phyloP scores from a whole-genome alignment of 2,329 filamentous ascomycete species.

The Neofusicoccum ribis region DNA sequence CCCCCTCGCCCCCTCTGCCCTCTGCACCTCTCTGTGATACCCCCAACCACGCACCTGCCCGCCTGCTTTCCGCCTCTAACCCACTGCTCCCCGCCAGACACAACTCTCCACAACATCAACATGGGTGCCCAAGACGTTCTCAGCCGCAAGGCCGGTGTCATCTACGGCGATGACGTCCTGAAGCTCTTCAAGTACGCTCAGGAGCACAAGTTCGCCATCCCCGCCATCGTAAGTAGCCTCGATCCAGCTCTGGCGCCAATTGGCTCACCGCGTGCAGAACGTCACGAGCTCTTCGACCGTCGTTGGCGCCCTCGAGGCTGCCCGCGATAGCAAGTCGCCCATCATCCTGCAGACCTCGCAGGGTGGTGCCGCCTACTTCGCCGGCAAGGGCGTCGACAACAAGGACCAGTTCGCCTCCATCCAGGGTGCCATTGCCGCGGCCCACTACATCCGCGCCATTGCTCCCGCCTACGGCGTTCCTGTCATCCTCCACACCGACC shows the following conservation, averaged over 20 bases:
- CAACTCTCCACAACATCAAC: slow-evolving; percentile 20
- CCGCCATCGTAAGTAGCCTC: slow-evolving; percentile 58
- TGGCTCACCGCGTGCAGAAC: slow-evolving; percentile 52
- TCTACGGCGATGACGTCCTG: slow-evolving; percentile 66
- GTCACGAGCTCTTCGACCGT: slow-evolving; percentile 89
- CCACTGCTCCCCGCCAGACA: not conserved
- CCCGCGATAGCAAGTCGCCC: slow-evolving; percentile 85
- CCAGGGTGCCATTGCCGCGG: slow-evolving; percentile 76
- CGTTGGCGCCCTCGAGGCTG: slow-evolving; percentile 88
- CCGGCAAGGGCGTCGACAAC: slow-evolving; percentile 45
- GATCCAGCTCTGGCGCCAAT: slow-evolving; percentile 20
- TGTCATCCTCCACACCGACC: slow-evolving; percentile 86
- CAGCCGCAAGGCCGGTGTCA: slow-evolving; percentile 62
- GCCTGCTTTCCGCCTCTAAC: slow-evolving; percentile 2
- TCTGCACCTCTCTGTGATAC: slow-evolving; percentile 18
- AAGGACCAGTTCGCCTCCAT: slow-evolving; percentile 81
- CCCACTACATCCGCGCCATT: slow-evolving; percentile 88
- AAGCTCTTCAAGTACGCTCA: slow-evolving; percentile 85
- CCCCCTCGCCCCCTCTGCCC: slow-evolving; percentile 17
- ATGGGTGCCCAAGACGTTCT: slow-evolving; percentile 58
- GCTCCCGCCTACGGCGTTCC: slow-evolving; percentile 86
- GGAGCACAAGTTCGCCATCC: slow-evolving; percentile 84
- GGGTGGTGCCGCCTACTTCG: slow-evolving; percentile 73
- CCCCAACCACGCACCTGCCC: not conserved
- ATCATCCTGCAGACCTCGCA: slow-evolving; percentile 93